Evolutionary conservation across 106 monocot species (phyloP).

Genomic region (Acorus gramineus): DNA sequence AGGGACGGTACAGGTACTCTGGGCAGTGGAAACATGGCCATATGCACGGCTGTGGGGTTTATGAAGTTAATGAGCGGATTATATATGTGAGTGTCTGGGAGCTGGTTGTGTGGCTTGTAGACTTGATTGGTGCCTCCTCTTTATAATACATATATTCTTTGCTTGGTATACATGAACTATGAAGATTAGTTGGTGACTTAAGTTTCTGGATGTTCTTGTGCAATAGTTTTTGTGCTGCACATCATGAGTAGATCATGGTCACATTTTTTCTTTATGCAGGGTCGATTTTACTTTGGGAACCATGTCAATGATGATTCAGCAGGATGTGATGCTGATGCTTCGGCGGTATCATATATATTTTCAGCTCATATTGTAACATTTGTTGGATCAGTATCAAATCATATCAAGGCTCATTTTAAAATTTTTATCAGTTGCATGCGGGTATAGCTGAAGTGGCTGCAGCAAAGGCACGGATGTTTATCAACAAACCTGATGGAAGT

Average conservation of each 20-base stretch:
- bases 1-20: conserved; percentile 72
- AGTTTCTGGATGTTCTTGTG: background rate
- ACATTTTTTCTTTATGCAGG: conserved; percentile 26
- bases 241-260: background rate
- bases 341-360: conserved; percentile 30
- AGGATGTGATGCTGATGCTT: conserved; percentile 63
- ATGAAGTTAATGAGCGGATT: conserved; percentile 72
- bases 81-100: conserved; percentile 46
- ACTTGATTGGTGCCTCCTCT: too few species aligned
- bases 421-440: conserved; percentile 62
- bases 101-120: background rate
- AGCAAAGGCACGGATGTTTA: conserved; percentile 85
- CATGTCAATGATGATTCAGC: conserved; percentile 50
- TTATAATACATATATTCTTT: too few species aligned
- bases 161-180: background rate
- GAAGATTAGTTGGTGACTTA: background rate
- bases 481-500: conserved; percentile 95
- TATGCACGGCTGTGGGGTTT: conserved; percentile 86
- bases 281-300: conserved; percentile 81
- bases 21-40: conserved; percentile 89
- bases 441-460: conserved; percentile 91
- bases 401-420: too few species aligned
- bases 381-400: too few species aligned
- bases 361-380: too few species aligned
- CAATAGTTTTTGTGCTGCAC: background rate